A percentile compares a stretch with the other conserved stretches of the same genome.
phyloP scores from a whole-genome alignment of 306 rosid genomes.

The Gastrolobium villosum region DNA sequence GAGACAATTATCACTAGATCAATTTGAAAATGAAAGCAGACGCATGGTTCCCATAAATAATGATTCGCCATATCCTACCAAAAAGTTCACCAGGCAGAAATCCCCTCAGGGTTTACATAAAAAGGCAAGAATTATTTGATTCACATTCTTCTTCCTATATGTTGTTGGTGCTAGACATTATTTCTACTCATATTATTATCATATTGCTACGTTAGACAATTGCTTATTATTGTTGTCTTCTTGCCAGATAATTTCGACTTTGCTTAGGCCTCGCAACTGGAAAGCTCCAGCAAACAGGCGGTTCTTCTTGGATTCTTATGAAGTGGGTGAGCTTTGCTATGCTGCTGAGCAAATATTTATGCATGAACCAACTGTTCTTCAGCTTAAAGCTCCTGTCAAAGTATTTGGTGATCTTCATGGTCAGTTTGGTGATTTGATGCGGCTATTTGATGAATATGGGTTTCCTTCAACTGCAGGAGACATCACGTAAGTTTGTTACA shows the following conservation, averaged over 20 bases:
- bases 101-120: constrained; percentile 98
- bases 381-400: constrained; percentile 96
- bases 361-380: constrained; percentile 97
- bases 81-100: constrained; percentile 90
- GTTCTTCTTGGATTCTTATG: constrained; percentile 98
- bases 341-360: constrained; percentile 99
- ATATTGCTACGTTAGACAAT: constrained; percentile 35
- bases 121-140: constrained; percentile 69
- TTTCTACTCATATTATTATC: constrained; percentile 25
- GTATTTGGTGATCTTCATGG: constrained; percentile 99
- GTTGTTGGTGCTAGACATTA: constrained; percentile 17
- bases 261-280: constrained; percentile 98
- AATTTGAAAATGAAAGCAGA: constrained; percentile 99
- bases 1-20: constrained; percentile 97
- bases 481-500: constrained; percentile 79
- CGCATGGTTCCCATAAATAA: constrained; percentile 93
- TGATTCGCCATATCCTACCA: constrained; percentile 77
- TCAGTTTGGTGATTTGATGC: constrained; percentile 99
- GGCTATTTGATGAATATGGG: constrained; percentile 99
- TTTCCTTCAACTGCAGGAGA: constrained; percentile 99
- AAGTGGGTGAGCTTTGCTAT: constrained; percentile 99
- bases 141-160: constrained; percentile 17
- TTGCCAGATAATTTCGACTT: constrained; percentile 82
- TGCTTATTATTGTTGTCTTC: constrained; percentile 34
- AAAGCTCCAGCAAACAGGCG: constrained; percentile 91